phyloP scores from a whole-genome alignment of 306 rosid species.

The Cajanus cajan region DNA sequence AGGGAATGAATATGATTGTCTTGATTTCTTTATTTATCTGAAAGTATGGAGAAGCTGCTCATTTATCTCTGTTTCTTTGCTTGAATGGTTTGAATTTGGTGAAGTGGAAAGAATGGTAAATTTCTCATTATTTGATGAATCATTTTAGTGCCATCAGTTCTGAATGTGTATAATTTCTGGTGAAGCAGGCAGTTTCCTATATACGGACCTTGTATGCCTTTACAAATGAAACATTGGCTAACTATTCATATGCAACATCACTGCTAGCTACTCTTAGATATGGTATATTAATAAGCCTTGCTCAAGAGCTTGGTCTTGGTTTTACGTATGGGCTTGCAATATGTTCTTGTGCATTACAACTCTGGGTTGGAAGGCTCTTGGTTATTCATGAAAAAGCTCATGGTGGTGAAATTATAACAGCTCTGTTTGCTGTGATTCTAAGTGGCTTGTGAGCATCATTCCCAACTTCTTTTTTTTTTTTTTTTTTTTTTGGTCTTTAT shows the following conservation, averaged over 20 bases:
- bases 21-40: slow-evolving; percentile 17
- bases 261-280: slow-evolving; percentile 98
- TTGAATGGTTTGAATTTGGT: slow-evolving; percentile 19
- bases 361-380: slow-evolving; percentile 98
- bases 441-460: slow-evolving; percentile 92
- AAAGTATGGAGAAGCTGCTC: slow-evolving; percentile 1
- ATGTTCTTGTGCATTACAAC: slow-evolving; percentile 98
- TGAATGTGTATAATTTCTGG: slow-evolving; percentile 33
- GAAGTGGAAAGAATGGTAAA: slow-evolving; percentile 11
- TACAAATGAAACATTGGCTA: slow-evolving; percentile 96
- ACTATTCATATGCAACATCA: slow-evolving; percentile 97
- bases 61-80: slow-evolving; percentile 11
- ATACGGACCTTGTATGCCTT: slow-evolving; percentile 86
- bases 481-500: too few relatives aligned
- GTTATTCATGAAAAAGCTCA: slow-evolving; percentile 60
- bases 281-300: slow-evolving; percentile 97
- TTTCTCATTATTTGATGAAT: slow-evolving; percentile 24
- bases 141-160: slow-evolving; percentile 16
- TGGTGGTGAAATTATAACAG: slow-evolving; percentile 95
- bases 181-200: slow-evolving; percentile 92
- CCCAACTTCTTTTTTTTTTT: background rate
- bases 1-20: background rate
- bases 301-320: slow-evolving; percentile 99
- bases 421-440: slow-evolving; percentile 91
- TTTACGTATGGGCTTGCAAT: slow-evolving; percentile 99